phyloP scores from a whole-genome alignment of 2,329 filamentous ascomycete genomes.

The Calonectria naviculata region DNA sequence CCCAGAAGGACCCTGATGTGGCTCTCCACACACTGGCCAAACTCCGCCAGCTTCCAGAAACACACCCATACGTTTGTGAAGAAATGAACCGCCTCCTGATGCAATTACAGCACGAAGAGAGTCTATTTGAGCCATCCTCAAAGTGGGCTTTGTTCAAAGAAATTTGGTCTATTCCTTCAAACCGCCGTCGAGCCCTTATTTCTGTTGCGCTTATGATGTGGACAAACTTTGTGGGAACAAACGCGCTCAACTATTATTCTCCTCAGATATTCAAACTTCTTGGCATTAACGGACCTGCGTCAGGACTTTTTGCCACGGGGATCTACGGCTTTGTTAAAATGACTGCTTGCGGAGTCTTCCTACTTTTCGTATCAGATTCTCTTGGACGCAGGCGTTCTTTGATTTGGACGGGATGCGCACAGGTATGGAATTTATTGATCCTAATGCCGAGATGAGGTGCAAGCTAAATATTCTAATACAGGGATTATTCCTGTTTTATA shows the following conservation, averaged over 20 bases:
- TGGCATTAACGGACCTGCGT: background rate
- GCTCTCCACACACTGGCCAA: constrained; percentile 64
- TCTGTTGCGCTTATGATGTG: constrained; percentile 68
- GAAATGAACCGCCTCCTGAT: constrained; percentile 66
- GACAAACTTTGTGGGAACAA: constrained; percentile 60
- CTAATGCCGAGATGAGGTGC: background rate
- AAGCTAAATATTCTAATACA: background rate
- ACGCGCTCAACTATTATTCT: constrained; percentile 43
- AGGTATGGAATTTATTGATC: background rate
- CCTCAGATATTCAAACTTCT: constrained; percentile 7
- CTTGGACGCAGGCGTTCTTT: constrained; percentile 16
- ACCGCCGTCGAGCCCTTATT: constrained; percentile 68
- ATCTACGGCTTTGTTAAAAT: constrained; percentile 19
- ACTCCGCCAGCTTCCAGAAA: constrained; percentile 64
- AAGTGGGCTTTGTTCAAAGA: constrained; percentile 67
- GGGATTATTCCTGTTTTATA: constrained; percentile 14
- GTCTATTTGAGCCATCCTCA: constrained; percentile 45
- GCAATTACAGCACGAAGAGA: constrained; percentile 67
- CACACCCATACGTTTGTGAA: constrained; percentile 64
- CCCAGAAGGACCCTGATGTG: constrained; percentile 71
- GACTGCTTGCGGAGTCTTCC: background rate
- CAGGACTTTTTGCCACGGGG: constrained; percentile 5
- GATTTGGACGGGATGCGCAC: constrained; percentile 18
- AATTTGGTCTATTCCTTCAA: constrained; percentile 67
- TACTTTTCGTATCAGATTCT: constrained; percentile 5